Percentiles rank a stretch among this genome's conserved stretches.
These are phyloP conservation scores for Beauveria sp. DNA, from an alignment of 2,329 filamentous ascomycete genomes.

Conservation along the genomic window DNA sequence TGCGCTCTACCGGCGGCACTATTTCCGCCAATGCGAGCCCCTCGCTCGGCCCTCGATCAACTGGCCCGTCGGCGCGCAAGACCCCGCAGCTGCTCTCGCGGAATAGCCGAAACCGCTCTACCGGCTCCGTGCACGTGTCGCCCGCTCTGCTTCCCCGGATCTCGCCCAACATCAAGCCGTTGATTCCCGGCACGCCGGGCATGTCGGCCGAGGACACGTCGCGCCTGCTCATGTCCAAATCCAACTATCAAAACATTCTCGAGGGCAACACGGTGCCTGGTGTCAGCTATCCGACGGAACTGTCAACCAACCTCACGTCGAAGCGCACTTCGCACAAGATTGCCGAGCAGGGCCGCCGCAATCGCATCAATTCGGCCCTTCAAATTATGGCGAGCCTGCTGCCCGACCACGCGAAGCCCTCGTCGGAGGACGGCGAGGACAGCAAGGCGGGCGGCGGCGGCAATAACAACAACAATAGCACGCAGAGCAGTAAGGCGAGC, in stretches of 20 bases:
- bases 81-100: slow-evolving; percentile 51
- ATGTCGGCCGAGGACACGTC: slow-evolving; percentile 52
- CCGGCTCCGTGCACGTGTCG: slow-evolving; percentile 68
- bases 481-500: slow-evolving; percentile 83
- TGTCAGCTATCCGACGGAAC: slow-evolving; percentile 79
- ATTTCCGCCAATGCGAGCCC: slow-evolving; percentile 54
- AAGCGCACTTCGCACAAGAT: slow-evolving; percentile 98
- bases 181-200: slow-evolving; percentile 57
- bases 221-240: slow-evolving; percentile 84
- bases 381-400: slow-evolving; percentile 84
- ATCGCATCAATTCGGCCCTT: slow-evolving; percentile 89
- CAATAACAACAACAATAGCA: slow-evolving; percentile 22
- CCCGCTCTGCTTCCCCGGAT: slow-evolving; percentile 84
- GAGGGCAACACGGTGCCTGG: slow-evolving; percentile 88
- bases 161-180: slow-evolving; percentile 87
- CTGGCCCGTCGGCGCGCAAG: slow-evolving; percentile 39
- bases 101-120: slow-evolving; percentile 62
- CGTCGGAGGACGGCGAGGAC: slow-evolving; percentile 35
- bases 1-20: slow-evolving; percentile 28
- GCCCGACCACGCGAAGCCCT: slow-evolving; percentile 47
- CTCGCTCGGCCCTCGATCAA: slow-evolving; percentile 45
- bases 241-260: slow-evolving; percentile 95
- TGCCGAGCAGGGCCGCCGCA: slow-evolving; percentile 89
- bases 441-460: slow-evolving; percentile 31
- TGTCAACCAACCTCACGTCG: slow-evolving; percentile 89